Evolutionary conservation across 805 yeast genomes (phyloP), one percentile per base, ranked within the genome.

Genomic region (Starmerella vitae): DNA sequence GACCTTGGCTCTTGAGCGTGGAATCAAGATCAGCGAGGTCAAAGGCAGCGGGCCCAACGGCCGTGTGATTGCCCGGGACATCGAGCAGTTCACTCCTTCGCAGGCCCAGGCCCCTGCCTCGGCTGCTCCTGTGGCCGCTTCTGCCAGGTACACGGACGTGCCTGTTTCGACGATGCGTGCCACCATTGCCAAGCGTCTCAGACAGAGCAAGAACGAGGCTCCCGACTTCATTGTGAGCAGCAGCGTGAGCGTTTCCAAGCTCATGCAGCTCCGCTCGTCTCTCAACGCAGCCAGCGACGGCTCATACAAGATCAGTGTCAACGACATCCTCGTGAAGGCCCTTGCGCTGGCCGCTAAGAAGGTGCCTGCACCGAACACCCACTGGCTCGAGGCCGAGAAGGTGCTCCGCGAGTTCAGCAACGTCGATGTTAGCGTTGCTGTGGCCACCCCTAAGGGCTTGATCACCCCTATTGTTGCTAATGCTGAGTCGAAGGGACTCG

Each of bases 381-480:
- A 86, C 60, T 91, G 95, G 91, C 71, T 91, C 55, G 93, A 78
- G 60, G 64, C 71, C 29, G 79, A 91, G 66, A 84, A 85, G 50
- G 78, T 88, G 55, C 83, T 91, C 52, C 82, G 99, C 69, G 86
- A 81, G 66, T 91, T 75, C 73, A 68, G 70, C 56, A 78, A 74
- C 55, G 97, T 88, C 40, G 99, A 91, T 58, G 93, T 91, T 41
- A 85, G 97, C 19, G 96, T 88, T 45, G 99, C 99, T 30, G 99
- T 91, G 48, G 91, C 98, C 45, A 91, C 98, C 15, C 96, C 97
- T 61, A 74, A 93, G 37, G 99, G 99, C 37, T 72, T 91, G 52
- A 78, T 91, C 61, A 91, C 99, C 37, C 99, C 99, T 51, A 88
- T 91, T 55, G 86, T 91, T 51, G 77, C 75, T 63, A 70, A 78